Evolutionary conservation across 371 early-diverging fungal genomes (phyloP).

Genomic region (Circinella umbellata): DNA sequence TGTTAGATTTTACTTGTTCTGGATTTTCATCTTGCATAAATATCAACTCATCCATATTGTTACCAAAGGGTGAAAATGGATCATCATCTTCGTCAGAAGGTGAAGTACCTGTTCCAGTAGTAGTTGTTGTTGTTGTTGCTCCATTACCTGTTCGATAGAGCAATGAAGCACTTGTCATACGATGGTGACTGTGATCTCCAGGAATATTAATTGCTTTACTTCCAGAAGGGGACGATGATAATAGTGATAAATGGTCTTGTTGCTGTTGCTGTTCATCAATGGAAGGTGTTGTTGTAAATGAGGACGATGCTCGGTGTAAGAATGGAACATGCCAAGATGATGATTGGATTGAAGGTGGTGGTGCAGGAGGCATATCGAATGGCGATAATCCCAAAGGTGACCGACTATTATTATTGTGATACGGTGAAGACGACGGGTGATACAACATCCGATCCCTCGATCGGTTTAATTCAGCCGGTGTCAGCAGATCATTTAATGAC

Average conservation of each 20-base stretch:
- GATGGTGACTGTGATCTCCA: constrained; percentile 17
- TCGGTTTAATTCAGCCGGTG: constrained; percentile 47
- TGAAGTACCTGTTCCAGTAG: background rate
- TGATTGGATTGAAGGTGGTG: constrained; percentile 5
- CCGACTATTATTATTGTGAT: constrained; percentile 10
- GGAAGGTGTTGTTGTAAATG: background rate
- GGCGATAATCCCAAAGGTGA: constrained; percentile 2
- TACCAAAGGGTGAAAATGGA: constrained; percentile 30
- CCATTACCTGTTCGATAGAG: background rate
- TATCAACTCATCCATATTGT: constrained; percentile 38
- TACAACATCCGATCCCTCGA: constrained; percentile 10
- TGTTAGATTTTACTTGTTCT: constrained; percentile 2
- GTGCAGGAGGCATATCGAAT: constrained; percentile 7
- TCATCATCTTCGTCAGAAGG: constrained; percentile 25
- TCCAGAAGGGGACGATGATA: constrained; percentile 6
- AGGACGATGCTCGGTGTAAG: background rate
- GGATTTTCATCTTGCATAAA: constrained; percentile 49
- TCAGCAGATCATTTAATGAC: constrained; percentile 64
- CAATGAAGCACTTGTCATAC: background rate
- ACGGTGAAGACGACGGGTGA: constrained; percentile 4
- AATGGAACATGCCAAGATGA: constrained; percentile 7
- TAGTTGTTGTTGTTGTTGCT: too few species aligned
- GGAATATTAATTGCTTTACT: constrained; percentile 37
- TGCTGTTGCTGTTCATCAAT: background rate
- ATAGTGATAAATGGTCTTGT: too few species aligned